Percentiles rank a stretch among this genome's conserved stretches.
phyloP scores from a whole-genome alignment of 2,329 filamentous ascomycete genomes.

The Pseudogymnoascus sp. region DNA sequence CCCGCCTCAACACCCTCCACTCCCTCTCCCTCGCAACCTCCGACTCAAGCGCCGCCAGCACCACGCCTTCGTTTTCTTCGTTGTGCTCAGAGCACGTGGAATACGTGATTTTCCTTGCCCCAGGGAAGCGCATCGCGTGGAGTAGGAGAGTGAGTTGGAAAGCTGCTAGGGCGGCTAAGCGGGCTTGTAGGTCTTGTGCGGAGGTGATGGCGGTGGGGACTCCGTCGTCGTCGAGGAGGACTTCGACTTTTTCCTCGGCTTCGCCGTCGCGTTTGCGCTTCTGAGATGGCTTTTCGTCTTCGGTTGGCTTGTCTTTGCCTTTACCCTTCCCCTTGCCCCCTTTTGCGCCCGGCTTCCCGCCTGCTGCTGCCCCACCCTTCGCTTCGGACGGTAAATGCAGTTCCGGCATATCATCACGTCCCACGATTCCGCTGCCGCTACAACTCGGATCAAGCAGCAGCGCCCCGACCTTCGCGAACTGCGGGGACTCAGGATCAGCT shows the following conservation, averaged over 20 bases:
- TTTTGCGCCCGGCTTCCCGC: constrained; percentile 7
- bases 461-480: constrained; percentile 64
- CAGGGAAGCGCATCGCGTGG: constrained; percentile 76
- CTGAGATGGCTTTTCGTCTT: constrained; percentile 17
- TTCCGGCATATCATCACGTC: constrained; percentile 68
- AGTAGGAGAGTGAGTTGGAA: constrained; percentile 77
- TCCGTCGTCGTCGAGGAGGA: constrained; percentile 49
- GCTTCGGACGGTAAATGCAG: constrained; percentile 46
- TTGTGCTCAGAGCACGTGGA: constrained; percentile 87
- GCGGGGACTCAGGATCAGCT: constrained; percentile 53
- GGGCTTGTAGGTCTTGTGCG: constrained; percentile 48
- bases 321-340: constrained; percentile 15
- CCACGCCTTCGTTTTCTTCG: constrained; percentile 83
- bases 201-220: constrained; percentile 42
- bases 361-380: constrained; percentile 25
- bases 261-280: constrained; percentile 24
- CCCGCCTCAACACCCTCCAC: constrained; percentile 67
- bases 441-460: constrained; percentile 89
- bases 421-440: constrained; percentile 89
- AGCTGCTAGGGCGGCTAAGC: constrained; percentile 63
- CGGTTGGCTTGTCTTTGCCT: constrained; percentile 14
- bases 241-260: constrained; percentile 21
- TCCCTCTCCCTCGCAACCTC: constrained; percentile 55
- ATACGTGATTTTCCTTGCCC: constrained; percentile 70
- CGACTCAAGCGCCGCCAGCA: constrained; percentile 61